Evolutionary conservation across 768 basidiomycete species (phyloP), one percentile per base, ranked within the genome.

Genomic region (Clavulina sp.): DNA sequence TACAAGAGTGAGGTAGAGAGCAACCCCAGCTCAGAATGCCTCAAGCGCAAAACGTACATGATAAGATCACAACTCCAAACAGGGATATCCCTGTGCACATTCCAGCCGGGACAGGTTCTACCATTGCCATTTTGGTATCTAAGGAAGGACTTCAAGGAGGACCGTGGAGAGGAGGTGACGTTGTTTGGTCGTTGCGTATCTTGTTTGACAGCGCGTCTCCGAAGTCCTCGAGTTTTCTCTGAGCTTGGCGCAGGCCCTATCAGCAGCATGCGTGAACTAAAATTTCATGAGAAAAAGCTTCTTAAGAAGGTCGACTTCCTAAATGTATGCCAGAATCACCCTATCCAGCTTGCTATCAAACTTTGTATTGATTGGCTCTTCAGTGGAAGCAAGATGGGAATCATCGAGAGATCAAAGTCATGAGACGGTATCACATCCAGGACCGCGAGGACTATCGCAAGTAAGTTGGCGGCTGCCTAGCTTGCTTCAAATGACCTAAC

Each of bases 341-440:
- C 21, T 29, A 21, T 19, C 26, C 19, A 18, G n/a, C 33, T 4
- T 6, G 23, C 5, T 24, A 16, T 16, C 21, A 24, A 28, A 24
- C 18, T 6, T 50, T 50, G 50, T 50, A 48, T 26, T 38, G 24
- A 51, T 38, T 55, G 26, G 30, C 38, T 33, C 33, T 16, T 29
- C 65, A 93, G 87, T 97, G 93, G 93, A 97, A 89, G 68, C 82
- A 89, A 68, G 92, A 97, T 77, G 80, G 82, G 13, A 81, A 80
- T 63, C 67, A 81, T 16, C 78, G 92, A 38, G 95, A 97, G 71
- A 77, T 86, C 66, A 87, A 82, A 64, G 83, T 97, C 51, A 84
- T 97, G 78, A 78, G 93, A 19, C 70, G 91, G 52, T 99, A 96
- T 65, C 95, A 97, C 66, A 75, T 99, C 56, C 92, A 96, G 61